phyloP scores from a whole-genome alignment of 2,329 filamentous ascomycete species.

The Fusarium brachygibbosum region DNA sequence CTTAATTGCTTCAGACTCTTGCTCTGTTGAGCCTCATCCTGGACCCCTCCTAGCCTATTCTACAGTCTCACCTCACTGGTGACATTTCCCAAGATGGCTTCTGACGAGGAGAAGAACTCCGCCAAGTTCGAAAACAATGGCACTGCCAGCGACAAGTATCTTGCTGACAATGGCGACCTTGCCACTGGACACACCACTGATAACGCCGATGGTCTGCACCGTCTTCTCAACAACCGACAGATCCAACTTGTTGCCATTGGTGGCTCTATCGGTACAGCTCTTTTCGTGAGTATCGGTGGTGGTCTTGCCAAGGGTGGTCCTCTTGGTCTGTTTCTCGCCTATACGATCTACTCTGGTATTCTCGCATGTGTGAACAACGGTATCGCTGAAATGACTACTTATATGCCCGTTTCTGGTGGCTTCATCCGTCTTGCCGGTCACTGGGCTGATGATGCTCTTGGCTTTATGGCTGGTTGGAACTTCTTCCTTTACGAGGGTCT shows the following conservation, averaged over 20 bases:
- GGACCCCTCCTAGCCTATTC: slow-evolving; percentile 1
- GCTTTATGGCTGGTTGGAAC: slow-evolving; percentile 65
- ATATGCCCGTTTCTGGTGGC: slow-evolving; percentile 73
- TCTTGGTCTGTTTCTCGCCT: slow-evolving; percentile 69
- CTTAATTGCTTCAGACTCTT: slow-evolving; percentile 41
- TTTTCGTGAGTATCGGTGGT: slow-evolving; percentile 73
- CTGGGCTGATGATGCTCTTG: slow-evolving; percentile 75
- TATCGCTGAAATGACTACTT: slow-evolving; percentile 74
- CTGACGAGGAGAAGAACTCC: slow-evolving; percentile 48
- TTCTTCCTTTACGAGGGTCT: slow-evolving; percentile 62
- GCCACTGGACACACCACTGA: slow-evolving; percentile 46
- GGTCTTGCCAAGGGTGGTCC: slow-evolving; percentile 63
- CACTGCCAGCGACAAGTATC: slow-evolving; percentile 38
- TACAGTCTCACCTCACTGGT: slow-evolving; percentile 9
- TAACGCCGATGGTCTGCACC: slow-evolving; percentile 58
- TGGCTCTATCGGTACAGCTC: slow-evolving; percentile 69
- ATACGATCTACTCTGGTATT: slow-evolving; percentile 66
- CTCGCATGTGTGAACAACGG: slow-evolving; percentile 74
- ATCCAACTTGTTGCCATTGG: slow-evolving; percentile 72
- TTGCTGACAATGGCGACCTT: slow-evolving; percentile 47
- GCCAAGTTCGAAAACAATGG: slow-evolving; percentile 50
- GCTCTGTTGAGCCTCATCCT: slow-evolving; percentile 38
- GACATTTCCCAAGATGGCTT: slow-evolving; percentile 41
- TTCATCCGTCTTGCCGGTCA: slow-evolving; percentile 75
- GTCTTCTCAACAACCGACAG: slow-evolving; percentile 66